Base-by-base conservation (phyloP, 176 grass and related monocot species). In the Juncus inflexus region DNA sequence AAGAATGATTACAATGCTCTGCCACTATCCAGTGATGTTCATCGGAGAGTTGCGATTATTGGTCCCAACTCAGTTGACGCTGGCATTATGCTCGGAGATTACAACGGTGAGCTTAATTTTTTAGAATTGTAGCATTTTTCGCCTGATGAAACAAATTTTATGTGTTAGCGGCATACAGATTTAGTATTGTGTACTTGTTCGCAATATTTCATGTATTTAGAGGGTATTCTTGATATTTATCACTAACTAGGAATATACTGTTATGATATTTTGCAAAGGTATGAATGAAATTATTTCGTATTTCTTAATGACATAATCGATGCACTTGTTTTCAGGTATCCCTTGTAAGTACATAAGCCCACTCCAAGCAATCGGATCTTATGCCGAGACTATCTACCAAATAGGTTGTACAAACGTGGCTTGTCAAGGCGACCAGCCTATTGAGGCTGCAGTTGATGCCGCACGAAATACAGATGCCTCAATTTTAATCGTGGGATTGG, bases 1-100 rank as follows among this genome's bases (percentile, higher is more conserved):
- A 91, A 97, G 77, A 97, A 97, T 74, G 7, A 39, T 16, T 65
- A 16, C 0, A 69, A 79, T 12, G 66, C 66, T 7, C 82, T 97
- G 9, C 94, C 94, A n/a, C 77, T 97, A 70, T 74, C 66, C 0
- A 42, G 84, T 5, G 79, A 73, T 36, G 49, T 67, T 60, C 56
- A 85, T 73, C 83, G 83, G 15, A 86, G 63, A 5, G 76, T 86
- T 74, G 94, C 94, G 6, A 76, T 97, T 38, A 91, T 97, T 37
- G 94, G 94, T 13, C 94, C 94, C 28, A 80, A 97, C 5, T 87
- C 85, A 54, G 89, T 89, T 52, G 94, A 78, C 74, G 91, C 85
- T 79, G 70, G 73, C 61, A 81, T 77, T 73, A 97, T 97, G 94
- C 87, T 97, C 40, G 94, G 94, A 35, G 91, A 97, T 64, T 97